A percentile compares a stretch with the other conserved stretches of the same genome.
These are phyloP conservation scores for Acanthamoeba culbertsoni DNA, from an alignment of 208 protist species.

Conservation along the genomic window DNA sequence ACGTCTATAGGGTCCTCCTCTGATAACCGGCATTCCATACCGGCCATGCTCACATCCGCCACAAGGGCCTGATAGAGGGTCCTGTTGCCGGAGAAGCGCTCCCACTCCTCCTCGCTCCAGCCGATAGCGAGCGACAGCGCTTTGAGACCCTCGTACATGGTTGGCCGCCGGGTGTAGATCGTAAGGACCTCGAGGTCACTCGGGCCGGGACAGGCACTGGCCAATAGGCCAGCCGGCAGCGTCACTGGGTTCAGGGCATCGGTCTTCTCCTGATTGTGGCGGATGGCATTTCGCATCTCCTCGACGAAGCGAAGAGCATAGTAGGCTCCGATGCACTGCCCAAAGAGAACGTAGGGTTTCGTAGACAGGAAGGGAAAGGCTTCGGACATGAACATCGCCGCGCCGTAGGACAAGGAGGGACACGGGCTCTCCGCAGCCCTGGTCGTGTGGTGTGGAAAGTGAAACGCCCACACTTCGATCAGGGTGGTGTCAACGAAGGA, in stretches of 20 bases:
- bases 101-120: slow-evolving; percentile 55
- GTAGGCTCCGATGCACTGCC: slow-evolving; percentile 42
- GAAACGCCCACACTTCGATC: slow-evolving; percentile 3
- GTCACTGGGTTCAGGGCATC: background rate
- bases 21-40: background rate
- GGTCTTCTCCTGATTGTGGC: background rate
- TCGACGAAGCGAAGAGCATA: slow-evolving; percentile 25
- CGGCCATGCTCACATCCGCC: slow-evolving; percentile 33
- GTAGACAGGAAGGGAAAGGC: slow-evolving; percentile 13
- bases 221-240: background rate
- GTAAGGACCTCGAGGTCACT: slow-evolving; percentile 15
- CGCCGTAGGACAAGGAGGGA: background rate
- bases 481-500: background rate
- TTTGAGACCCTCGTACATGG: slow-evolving; percentile 22
- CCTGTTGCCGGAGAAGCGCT: slow-evolving; percentile 3
- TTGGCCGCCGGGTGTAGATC: background rate
- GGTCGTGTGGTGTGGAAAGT: background rate
- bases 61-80: slow-evolving; percentile 30
- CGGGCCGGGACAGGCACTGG: slow-evolving; percentile 1
- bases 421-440: background rate
- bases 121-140: slow-evolving; percentile 30
- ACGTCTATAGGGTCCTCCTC: background rate
- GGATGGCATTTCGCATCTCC: background rate
- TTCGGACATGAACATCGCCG: background rate
- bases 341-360: slow-evolving; percentile 42